These are phyloP conservation scores for Paecilomyces fulvus DNA, from an alignment of 2,329 filamentous ascomycete genomes.

Conservation along the genomic window DNA sequence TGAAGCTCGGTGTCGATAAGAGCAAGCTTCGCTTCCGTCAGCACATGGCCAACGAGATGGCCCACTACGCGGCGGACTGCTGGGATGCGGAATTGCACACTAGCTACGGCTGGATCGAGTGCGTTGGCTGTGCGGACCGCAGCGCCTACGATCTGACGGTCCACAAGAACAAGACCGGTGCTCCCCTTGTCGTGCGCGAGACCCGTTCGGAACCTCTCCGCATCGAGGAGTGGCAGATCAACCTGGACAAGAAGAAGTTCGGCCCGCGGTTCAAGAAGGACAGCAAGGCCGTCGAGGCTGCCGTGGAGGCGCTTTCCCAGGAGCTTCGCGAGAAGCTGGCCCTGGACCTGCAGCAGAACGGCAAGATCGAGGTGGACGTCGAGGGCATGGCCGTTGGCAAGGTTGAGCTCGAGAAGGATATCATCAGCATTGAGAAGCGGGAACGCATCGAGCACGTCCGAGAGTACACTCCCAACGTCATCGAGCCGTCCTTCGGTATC, in stretches of 20 bases:
- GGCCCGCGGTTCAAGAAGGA: constrained; percentile 95
- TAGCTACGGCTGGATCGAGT: constrained; percentile 95
- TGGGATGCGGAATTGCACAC: constrained; percentile 95
- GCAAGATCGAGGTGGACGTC: constrained; percentile 71
- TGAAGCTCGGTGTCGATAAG: constrained; percentile 78
- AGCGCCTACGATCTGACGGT: constrained; percentile 91
- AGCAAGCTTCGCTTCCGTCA: constrained; percentile 91
- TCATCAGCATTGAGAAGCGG: constrained; percentile 75
- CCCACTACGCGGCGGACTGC: constrained; percentile 93
- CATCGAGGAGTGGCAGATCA: constrained; percentile 79
- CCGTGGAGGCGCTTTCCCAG: constrained; percentile 67
- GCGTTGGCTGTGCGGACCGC: constrained; percentile 91
- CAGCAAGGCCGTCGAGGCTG: constrained; percentile 73
- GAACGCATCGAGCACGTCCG: constrained; percentile 74
- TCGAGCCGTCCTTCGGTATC: constrained; percentile 96
- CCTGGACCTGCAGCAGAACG: constrained; percentile 61
- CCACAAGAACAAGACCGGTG: constrained; percentile 86
- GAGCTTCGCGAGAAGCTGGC: constrained; percentile 72
- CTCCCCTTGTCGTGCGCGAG: constrained; percentile 77
- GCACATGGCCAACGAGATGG: constrained; percentile 86
- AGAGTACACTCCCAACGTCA: constrained; percentile 91
- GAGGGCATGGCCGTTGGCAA: constrained; percentile 58
- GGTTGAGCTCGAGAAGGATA: constrained; percentile 69
- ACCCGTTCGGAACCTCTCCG: constrained; percentile 66
- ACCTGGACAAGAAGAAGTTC: constrained; percentile 91